Conservation (phyloP, 495 filamentous ascomycete genomes). For the Penicillium turbatum region DNA sequence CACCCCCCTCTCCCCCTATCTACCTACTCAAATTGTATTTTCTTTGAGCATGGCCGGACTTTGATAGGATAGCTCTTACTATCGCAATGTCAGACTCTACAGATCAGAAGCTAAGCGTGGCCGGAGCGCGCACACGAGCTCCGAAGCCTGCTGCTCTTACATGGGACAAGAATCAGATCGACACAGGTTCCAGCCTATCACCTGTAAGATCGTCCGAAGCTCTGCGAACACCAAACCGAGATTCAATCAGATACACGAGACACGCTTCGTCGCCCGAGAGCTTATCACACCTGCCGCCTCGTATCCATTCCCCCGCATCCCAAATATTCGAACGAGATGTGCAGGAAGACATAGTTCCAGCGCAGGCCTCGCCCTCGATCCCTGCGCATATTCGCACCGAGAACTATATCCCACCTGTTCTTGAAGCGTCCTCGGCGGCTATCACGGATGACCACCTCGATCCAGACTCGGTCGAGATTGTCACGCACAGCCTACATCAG, state of each 20-base stretch:
- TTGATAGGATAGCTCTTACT: not conserved
- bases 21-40: not conserved
- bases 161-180: slow-evolving; percentile 11
- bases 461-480: slow-evolving; percentile 76
- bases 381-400: slow-evolving; percentile 87
- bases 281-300: slow-evolving; percentile 50
- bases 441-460: slow-evolving; percentile 62
- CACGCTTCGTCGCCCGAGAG: slow-evolving; percentile 47
- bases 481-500: slow-evolving; percentile 77
- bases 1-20: not conserved
- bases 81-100: slow-evolving; percentile 5
- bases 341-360: slow-evolving; percentile 65
- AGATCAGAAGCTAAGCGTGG: slow-evolving; percentile 8
- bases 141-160: slow-evolving; percentile 20
- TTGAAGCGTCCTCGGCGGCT: slow-evolving; percentile 82
- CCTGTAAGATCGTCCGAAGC: slow-evolving; percentile 40
- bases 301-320: slow-evolving; percentile 61
- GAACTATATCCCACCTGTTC: slow-evolving; percentile 84
- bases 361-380: slow-evolving; percentile 61
- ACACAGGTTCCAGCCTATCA: slow-evolving; percentile 19
- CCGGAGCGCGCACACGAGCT: slow-evolving; percentile 15
- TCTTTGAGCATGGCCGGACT: not conserved
- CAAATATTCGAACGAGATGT: slow-evolving; percentile 95
- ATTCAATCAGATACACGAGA: slow-evolving; percentile 7
- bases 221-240: slow-evolving; percentile 17